Percentiles rank a stretch among this genome's conserved stretches.
Conservation (phyloP, 208 protist species). For the Leishmania lainsoni region DNA sequence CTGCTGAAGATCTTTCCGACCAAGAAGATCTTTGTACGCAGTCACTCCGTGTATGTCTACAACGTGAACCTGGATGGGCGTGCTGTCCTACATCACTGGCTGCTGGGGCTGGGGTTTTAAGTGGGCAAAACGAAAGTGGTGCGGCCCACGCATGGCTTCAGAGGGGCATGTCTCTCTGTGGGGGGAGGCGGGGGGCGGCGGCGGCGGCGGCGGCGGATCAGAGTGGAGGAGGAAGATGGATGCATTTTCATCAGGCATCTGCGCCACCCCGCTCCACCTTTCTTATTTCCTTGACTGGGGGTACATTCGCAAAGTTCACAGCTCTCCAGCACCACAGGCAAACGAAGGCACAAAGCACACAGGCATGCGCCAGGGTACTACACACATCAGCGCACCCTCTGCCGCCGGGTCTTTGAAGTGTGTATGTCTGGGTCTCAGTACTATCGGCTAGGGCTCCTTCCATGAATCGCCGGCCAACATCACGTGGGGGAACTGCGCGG, state of each 20-base stretch:
- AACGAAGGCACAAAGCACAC: too few relatives aligned
- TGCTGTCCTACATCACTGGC: slow-evolving; percentile 83
- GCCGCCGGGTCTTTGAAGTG: neutral
- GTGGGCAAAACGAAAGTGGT: neutral
- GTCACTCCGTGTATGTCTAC: slow-evolving; percentile 74
- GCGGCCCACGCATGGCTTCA: neutral
- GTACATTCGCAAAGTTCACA: too few relatives aligned
- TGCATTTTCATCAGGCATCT: neutral
- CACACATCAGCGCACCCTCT: neutral
- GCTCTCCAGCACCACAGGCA: too few relatives aligned
- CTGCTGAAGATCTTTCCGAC: slow-evolving; percentile 91
- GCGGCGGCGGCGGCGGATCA: too few relatives aligned
- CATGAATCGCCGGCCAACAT: neutral
- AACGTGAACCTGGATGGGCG: slow-evolving; percentile 79
- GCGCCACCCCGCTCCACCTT: neutral
- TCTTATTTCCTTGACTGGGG: neutral
- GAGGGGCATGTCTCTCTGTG: neutral
- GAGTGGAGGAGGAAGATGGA: neutral
- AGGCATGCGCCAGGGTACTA: neutral
- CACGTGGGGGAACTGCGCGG: neutral
- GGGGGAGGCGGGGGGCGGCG: neutral
- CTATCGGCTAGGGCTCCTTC: neutral
- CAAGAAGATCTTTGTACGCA: slow-evolving; percentile 86
- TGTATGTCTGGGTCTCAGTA: neutral
- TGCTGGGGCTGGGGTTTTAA: slow-evolving; percentile 85